phyloP scores from a whole-genome alignment of 148 eudicot species.

The Polygonum maritimum region DNA sequence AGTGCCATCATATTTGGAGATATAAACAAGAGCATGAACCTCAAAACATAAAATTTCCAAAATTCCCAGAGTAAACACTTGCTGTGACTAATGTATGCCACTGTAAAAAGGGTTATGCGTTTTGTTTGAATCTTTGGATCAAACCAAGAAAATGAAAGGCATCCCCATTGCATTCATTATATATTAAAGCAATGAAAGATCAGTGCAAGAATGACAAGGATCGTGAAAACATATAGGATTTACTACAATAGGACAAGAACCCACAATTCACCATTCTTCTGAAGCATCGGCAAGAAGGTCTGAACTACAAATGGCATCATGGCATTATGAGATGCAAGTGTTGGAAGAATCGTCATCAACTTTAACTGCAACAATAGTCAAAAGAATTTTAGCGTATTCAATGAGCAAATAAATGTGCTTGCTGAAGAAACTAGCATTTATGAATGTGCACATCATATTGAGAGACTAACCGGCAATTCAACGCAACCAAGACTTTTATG shows the following conservation, averaged over 20 bases:
- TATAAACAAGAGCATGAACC: constrained; percentile 3
- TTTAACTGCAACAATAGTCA: constrained; percentile 46
- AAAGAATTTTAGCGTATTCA: neutral
- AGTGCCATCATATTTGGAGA: neutral
- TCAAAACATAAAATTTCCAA: constrained; percentile 1
- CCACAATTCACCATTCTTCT: constrained; percentile 68
- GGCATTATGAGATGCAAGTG: constrained; percentile 76
- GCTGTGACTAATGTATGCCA: neutral
- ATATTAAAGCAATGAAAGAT: neutral
- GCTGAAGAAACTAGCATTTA: neutral
- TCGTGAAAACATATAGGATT: neutral
- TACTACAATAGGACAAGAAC: constrained; percentile 11
- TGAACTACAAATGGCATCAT: constrained; percentile 75
- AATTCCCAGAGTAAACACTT: neutral
- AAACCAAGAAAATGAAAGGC: neutral
- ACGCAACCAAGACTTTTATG: constrained; percentile 22
- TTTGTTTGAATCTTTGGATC: constrained; percentile 1
- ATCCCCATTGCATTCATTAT: neutral
- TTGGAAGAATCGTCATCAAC: constrained; percentile 61
- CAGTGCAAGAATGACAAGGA: neutral
- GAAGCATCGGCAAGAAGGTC: constrained; percentile 85
- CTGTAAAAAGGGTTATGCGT: neutral
- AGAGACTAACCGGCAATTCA: constrained; percentile 47
- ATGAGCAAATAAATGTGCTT: neutral
- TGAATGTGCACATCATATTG: neutral